phyloP scores from a whole-genome alignment of 148 eudicot species.

The Suaeda aralocaspica region DNA sequence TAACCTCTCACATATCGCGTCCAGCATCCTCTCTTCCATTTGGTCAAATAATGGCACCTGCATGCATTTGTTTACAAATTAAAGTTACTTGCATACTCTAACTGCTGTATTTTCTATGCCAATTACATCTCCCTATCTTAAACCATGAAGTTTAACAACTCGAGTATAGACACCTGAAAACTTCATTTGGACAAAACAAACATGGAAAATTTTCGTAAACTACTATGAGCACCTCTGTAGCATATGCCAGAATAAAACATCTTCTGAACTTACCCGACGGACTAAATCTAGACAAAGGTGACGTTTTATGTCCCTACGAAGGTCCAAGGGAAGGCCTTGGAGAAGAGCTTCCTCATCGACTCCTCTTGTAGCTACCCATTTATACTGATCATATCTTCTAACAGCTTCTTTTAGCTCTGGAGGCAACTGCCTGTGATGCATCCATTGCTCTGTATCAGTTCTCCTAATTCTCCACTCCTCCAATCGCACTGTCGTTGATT shows the following conservation, averaged over 20 bases:
- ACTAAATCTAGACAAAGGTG: conserved; percentile 84
- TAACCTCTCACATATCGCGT: conserved; percentile 80
- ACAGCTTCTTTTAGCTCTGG: conserved; percentile 55
- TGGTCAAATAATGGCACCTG: conserved; percentile 81
- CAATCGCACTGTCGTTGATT: conserved; percentile 62
- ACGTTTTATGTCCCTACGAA: conserved; percentile 78
- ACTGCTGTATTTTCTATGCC: background rate
- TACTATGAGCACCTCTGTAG: too few relatives aligned
- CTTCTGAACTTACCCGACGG: conserved; percentile 50
- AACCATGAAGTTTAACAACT: too few relatives aligned
- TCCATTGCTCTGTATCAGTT: conserved; percentile 86
- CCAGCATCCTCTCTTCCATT: conserved; percentile 79
- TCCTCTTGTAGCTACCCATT: conserved; percentile 78
- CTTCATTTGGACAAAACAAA: too few relatives aligned
- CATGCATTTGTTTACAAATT: background rate
- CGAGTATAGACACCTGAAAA: too few relatives aligned
- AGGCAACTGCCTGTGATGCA: conserved; percentile 86
- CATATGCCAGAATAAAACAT: background rate
- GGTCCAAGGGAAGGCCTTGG: conserved; percentile 67
- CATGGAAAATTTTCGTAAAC: too few relatives aligned
- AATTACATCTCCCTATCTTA: too few relatives aligned
- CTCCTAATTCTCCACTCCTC: conserved; percentile 88
- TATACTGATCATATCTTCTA: conserved; percentile 69
- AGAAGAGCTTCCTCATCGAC: conserved; percentile 75
- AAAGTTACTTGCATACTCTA: background rate